phyloP scores from a whole-genome alignment of 2,329 filamentous ascomycete genomes.

The Monascus ruber region DNA sequence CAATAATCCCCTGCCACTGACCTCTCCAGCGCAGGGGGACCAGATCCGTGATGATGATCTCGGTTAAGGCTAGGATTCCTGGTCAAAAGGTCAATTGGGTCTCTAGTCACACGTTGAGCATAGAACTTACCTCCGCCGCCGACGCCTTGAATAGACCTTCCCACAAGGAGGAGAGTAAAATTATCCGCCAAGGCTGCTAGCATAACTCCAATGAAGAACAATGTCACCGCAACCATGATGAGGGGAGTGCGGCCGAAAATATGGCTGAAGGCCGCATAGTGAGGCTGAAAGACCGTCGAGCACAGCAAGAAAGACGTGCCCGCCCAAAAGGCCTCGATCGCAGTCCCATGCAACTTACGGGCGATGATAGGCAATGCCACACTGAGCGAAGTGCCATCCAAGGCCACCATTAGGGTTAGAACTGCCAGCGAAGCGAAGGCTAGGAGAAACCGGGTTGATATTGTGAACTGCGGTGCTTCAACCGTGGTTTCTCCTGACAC shows the following conservation, averaged over 20 bases:
- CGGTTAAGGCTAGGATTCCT: slow-evolving; percentile 24
- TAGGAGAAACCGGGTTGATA: too few relatives aligned
- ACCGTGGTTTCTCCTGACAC: too few relatives aligned
- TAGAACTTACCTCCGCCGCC: slow-evolving; percentile 30
- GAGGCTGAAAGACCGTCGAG: slow-evolving; percentile 33
- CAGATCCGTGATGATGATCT: slow-evolving; percentile 37
- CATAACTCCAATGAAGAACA: slow-evolving; percentile 43
- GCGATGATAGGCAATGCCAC: neutral
- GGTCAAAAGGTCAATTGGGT: too few relatives aligned
- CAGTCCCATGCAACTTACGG: neutral
- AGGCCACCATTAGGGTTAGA: too few relatives aligned
- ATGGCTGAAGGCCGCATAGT: slow-evolving; percentile 40
- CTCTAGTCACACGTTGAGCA: too few relatives aligned
- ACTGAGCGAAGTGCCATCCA: too few relatives aligned
- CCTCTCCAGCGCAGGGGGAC: slow-evolving; percentile 29
- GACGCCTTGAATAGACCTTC: slow-evolving; percentile 44
- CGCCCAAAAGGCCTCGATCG: slow-evolving; percentile 1
- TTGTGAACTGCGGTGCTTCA: too few relatives aligned
- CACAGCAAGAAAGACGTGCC: slow-evolving; percentile 30
- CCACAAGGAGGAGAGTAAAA: slow-evolving; percentile 40
- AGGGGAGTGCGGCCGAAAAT: slow-evolving; percentile 42
- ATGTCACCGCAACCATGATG: slow-evolving; percentile 28
- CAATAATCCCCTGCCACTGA: slow-evolving; percentile 14
- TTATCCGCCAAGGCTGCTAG: slow-evolving; percentile 39
- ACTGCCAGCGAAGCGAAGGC: too few relatives aligned